Base-by-base conservation (phyloP, 345 rosid genomes). In the Arabis hirsuta region DNA sequence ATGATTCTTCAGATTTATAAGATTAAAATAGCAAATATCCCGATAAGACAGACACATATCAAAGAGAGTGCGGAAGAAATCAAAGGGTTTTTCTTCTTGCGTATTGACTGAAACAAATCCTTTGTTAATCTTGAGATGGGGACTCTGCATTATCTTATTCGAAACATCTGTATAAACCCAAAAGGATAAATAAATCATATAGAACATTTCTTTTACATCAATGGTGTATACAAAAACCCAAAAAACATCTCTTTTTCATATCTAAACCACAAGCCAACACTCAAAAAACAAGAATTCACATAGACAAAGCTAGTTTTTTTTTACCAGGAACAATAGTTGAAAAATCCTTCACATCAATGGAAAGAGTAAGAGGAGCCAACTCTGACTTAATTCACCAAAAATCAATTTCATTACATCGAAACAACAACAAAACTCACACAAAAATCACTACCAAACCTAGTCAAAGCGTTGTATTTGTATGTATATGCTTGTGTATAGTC, bases 61-160 rank as follows among this genome's bases (percentile, higher is more conserved):
- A 27, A 86, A 82, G 64, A 91, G 50, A 77, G 74, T 67, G 41
- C 89, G 97, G 45, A 87, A 73, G 75, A 91, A 91, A 82, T 87
- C 88, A 13, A 91, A 85, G 5, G 93, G 96, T 9, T 82, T 86
- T 13, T 86, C 88, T 48, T 87, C 85, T 77, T 72, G 76, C 41
- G 65, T 55, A 73, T 62, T 81, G 58, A 86, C 76, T 26, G 93
- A 89, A 19, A 90, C 94, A 76, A 91, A 88, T 47, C 82, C 77
- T 73, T 83, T 86, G 52, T 65, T 80, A 34, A 58, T 65, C 66
- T 75, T 73, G 67, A 83, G 74, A 78, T 78, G 84, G 65, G 79
- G 65, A 64, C 60, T 76, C 29, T 82, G 83, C 74, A 79, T 74
- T 79, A 54, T 78, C 76, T 56, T 27, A 65, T 60, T 73, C 20